Percentiles rank a stretch among this genome's conserved stretches.
Conservation (phyloP, 202 grass and related monocot genomes). For the Schoenoplectus triqueter region DNA sequence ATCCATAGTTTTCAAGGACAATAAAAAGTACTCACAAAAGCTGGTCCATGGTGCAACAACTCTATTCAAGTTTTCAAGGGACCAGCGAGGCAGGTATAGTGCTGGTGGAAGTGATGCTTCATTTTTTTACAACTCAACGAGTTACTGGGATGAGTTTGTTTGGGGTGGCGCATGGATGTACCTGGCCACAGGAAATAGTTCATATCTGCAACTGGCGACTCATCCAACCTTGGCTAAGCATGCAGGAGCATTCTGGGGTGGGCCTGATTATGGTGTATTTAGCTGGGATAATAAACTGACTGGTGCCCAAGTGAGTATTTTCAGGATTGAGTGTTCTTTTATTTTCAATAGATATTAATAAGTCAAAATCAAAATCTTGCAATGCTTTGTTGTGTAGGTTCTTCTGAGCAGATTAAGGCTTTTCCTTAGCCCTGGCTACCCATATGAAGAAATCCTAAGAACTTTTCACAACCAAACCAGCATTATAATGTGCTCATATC, state of each 20-base stretch:
- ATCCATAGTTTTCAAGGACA: constrained; percentile 98
- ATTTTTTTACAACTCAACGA: constrained; percentile 85
- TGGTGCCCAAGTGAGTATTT: constrained; percentile 71
- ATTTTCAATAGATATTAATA: constrained; percentile 4
- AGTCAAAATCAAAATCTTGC: constrained; percentile 23
- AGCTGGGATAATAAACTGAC: constrained; percentile 97
- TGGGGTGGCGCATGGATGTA: constrained; percentile 97
- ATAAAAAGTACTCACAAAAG: constrained; percentile 86
- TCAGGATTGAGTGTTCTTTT: background rate
- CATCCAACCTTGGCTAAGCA: constrained; percentile 67
- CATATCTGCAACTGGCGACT: constrained; percentile 69
- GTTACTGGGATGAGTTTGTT: constrained; percentile 87
- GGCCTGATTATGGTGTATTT: constrained; percentile 80
- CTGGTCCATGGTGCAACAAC: constrained; percentile 83
- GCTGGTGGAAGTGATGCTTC: constrained; percentile 54
- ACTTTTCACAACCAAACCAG: constrained; percentile 94
- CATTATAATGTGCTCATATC: constrained; percentile 95
- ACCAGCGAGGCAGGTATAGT: constrained; percentile 64
- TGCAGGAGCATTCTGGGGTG: constrained; percentile 76
- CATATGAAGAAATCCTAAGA: constrained; percentile 89
- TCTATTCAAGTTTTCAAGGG: constrained; percentile 80
- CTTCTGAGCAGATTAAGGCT: constrained; percentile 96
- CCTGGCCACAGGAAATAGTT: constrained; percentile 84
- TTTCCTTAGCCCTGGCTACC: constrained; percentile 98
- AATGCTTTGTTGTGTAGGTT: constrained; percentile 54